Percentiles rank a stretch among this genome's conserved stretches.
phyloP scores from a whole-genome alignment of 2,329 filamentous ascomycete species.

The Penicillium sp. region DNA sequence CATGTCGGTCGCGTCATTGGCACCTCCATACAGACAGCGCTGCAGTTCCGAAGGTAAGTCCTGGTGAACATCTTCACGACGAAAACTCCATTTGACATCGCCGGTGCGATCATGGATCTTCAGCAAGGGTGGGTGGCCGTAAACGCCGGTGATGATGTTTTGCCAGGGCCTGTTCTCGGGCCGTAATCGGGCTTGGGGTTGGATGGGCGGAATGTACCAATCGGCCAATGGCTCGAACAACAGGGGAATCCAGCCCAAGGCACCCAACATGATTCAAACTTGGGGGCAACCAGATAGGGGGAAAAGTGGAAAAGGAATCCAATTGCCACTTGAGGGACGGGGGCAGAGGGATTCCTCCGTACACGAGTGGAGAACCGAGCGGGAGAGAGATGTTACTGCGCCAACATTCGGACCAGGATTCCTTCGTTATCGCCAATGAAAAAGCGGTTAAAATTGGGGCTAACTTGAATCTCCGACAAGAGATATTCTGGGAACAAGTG shows the following conservation, averaged over 20 bases:
- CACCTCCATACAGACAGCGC: constrained; percentile 17
- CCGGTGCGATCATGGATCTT: constrained; percentile 23
- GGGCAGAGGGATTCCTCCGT: not conserved
- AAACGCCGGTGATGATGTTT: constrained; percentile 21
- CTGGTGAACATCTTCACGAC: constrained; percentile 22
- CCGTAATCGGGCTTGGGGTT: constrained; percentile 20
- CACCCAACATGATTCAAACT: constrained; percentile 14
- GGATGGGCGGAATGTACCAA: constrained; percentile 16
- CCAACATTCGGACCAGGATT: not conserved
- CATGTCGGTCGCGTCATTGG: constrained; percentile 27
- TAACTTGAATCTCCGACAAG: not conserved
- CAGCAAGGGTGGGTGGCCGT: constrained; percentile 17
- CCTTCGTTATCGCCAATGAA: not conserved
- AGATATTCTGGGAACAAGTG: not conserved
- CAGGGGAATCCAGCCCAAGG: constrained; percentile 17
- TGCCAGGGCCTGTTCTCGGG: constrained; percentile 18
- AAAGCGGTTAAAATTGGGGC: not conserved
- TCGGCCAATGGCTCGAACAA: constrained; percentile 18
- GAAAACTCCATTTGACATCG: constrained; percentile 19
- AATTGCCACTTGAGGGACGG: not conserved
- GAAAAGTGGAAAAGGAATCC: not conserved
- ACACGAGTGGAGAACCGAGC: constrained; percentile 1
- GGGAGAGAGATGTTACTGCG: not conserved
- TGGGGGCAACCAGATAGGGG: not conserved
- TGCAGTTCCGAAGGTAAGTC: constrained; percentile 13